phyloP scores from a whole-genome alignment of 163 green algal genomes.

The Coccomyxa subellipsoidea region DNA sequence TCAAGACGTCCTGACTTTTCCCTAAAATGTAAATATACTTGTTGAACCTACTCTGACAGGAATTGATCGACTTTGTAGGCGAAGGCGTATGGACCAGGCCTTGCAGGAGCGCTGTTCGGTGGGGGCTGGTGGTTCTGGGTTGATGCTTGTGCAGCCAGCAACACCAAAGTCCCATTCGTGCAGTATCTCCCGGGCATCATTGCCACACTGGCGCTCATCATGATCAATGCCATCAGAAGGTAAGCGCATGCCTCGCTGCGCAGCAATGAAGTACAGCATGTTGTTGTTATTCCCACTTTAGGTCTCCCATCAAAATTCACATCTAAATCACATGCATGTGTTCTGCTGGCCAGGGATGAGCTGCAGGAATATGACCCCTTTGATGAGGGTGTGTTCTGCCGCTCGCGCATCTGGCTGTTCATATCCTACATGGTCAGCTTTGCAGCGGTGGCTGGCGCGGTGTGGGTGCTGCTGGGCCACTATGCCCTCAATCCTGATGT shows the following conservation, averaged over 20 bases:
- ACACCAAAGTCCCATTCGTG: slow-evolving; percentile 52
- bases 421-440: slow-evolving; percentile 68
- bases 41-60: no score
- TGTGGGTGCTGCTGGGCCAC: slow-evolving; percentile 73
- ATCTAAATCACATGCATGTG: no score
- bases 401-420: slow-evolving; percentile 78
- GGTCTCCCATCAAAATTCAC: no score
- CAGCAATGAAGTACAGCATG: no score
- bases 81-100: slow-evolving; percentile 26
- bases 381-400: slow-evolving; percentile 76
- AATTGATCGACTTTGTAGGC: no score
- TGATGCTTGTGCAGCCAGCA: slow-evolving; percentile 51
- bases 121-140: slow-evolving; percentile 63
- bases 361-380: slow-evolving; percentile 67
- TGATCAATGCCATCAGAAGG: slow-evolving; percentile 81
- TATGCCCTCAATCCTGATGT: slow-evolving; percentile 51
- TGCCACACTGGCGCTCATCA: slow-evolving; percentile 75
- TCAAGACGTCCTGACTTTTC: no score
- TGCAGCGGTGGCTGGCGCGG: slow-evolving; percentile 25
- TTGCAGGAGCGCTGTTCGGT: slow-evolving; percentile 26
- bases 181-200: slow-evolving; percentile 79
- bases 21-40: neutral
- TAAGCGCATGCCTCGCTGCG: neutral
- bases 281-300: no score
- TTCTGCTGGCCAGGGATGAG: slow-evolving; percentile 53